These are phyloP conservation scores for Fusarium clavum DNA, from an alignment of 2,329 filamentous ascomycete species.

Conservation along the genomic window DNA sequence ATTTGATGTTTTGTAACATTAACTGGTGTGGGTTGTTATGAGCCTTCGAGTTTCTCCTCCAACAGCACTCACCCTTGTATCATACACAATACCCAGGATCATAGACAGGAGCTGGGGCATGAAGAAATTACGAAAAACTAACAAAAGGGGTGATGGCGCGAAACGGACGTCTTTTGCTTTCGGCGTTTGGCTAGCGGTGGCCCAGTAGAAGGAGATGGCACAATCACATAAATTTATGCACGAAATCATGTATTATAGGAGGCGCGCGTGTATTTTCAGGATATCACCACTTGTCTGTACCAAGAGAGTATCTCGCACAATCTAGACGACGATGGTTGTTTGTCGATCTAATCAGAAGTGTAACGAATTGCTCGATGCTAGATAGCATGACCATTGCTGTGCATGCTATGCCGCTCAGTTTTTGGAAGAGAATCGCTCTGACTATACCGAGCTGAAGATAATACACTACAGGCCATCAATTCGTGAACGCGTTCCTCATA, in stretches of 20 bases:
- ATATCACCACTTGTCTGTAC: conserved; percentile 11
- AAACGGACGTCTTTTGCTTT: conserved; percentile 16
- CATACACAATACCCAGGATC: conserved; percentile 24
- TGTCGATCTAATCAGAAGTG: background rate
- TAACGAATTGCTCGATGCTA: background rate
- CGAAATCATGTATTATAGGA: conserved; percentile 33
- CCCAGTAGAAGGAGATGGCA: conserved; percentile 14
- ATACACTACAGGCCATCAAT: conserved; percentile 16
- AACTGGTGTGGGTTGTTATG: conserved; percentile 2
- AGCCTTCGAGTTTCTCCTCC: background rate
- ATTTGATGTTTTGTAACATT: conserved; percentile 25
- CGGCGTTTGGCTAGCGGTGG: conserved; percentile 31
- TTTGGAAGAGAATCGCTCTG: background rate
- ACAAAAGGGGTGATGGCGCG: conserved; percentile 21
- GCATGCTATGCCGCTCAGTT: no score
- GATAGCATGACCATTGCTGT: background rate
- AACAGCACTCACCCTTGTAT: conserved; percentile 2
- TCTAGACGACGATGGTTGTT: background rate
- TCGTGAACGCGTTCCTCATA: conserved; percentile 13
- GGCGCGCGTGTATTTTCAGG: conserved; percentile 3
- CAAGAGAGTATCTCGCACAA: background rate
- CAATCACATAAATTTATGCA: conserved; percentile 19
- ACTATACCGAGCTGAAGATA: conserved; percentile 18
- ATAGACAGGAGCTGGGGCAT: conserved; percentile 1
- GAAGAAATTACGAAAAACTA: conserved; percentile 4